Evolutionary conservation across 495 filamentous ascomycete species (phyloP).

Genomic region (Penicillium turbatum): DNA sequence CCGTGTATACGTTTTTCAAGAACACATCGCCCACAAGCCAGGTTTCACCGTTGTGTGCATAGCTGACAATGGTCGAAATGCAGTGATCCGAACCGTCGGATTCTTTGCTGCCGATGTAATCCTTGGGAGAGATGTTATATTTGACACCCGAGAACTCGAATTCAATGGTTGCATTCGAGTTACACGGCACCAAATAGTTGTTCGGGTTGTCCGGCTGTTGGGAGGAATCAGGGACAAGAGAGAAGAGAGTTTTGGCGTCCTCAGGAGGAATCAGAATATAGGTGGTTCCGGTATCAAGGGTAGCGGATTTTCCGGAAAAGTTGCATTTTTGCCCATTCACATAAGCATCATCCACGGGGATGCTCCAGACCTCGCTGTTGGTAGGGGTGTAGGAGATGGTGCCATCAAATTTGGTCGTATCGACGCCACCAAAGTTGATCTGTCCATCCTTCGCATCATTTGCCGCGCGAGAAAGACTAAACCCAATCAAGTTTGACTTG

Average conservation of each 20-base stretch:
- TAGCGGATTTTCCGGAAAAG: conserved; percentile 52
- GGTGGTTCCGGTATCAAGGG: conserved; percentile 80
- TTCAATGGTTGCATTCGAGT: conserved; percentile 49
- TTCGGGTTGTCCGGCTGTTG: conserved; percentile 32
- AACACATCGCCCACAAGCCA: conserved; percentile 85
- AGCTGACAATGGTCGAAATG: conserved; percentile 57
- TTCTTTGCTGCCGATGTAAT: conserved; percentile 62
- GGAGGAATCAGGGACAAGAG: conserved; percentile 56
- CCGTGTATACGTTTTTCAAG: conserved; percentile 83
- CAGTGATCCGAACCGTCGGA: conserved; percentile 44
- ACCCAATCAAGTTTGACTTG: conserved; percentile 59
- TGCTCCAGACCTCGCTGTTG: conserved; percentile 55
- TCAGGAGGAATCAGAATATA: conserved; percentile 62
- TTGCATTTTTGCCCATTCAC: conserved; percentile 51
- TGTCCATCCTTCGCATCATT: conserved; percentile 68
- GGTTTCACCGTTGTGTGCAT: conserved; percentile 43
- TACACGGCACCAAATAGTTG: conserved; percentile 66
- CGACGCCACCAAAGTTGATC: conserved; percentile 68
- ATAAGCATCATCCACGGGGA: conserved; percentile 59
- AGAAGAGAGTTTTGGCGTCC: conserved; percentile 63
- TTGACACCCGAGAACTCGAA: conserved; percentile 53
- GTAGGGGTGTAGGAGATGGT: conserved; percentile 59
- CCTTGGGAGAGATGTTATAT: conserved; percentile 62
- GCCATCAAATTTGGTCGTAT: conserved; percentile 61
- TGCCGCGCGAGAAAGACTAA: conserved; percentile 59